A percentile compares a stretch with the other conserved stretches of the same genome.
Evolutionary conservation across 2,329 filamentous ascomycete species (phyloP).

Genomic region (Teratosphaeria zuluensis): DNA sequence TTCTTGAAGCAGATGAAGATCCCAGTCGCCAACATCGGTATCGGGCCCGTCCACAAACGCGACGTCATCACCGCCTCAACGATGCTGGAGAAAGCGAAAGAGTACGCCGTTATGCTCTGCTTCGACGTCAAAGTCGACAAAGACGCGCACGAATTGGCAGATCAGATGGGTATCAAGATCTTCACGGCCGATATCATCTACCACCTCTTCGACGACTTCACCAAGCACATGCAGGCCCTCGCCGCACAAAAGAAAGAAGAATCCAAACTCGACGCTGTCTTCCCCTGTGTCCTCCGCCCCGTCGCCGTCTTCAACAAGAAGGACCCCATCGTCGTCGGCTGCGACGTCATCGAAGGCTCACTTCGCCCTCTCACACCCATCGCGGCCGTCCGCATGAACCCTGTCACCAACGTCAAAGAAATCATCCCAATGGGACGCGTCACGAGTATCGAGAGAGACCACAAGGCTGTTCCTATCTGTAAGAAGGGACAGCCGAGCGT

Average conservation of each 20-base stretch:
- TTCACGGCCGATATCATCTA: conserved; percentile 99
- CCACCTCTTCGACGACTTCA: conserved; percentile 94
- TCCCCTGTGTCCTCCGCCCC: conserved; percentile 83
- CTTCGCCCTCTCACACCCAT: conserved; percentile 83
- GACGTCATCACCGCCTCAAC: conserved; percentile 89
- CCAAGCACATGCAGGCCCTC: conserved; percentile 81
- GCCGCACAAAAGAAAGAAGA: conserved; percentile 92
- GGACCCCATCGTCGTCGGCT: conserved; percentile 84
- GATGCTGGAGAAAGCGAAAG: conserved; percentile 92
- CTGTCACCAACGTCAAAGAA: conserved; percentile 71
- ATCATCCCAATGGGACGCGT: conserved; percentile 82
- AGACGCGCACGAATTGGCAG: conserved; percentile 81
- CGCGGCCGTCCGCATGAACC: conserved; percentile 72
- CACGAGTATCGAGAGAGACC: conserved; percentile 81
- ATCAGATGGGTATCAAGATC: conserved; percentile 91
- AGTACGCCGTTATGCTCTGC: conserved; percentile 98
- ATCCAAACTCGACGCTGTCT: conserved; percentile 88
- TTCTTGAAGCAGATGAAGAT: conserved; percentile 96
- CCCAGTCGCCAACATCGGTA: conserved; percentile 92
- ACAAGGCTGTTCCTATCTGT: conserved; percentile 85
- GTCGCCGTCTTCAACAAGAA: conserved; percentile 99
- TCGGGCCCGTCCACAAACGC: conserved; percentile 94
- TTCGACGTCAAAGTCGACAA: conserved; percentile 99
- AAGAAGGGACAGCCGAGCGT: conserved; percentile 97
- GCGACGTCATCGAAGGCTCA: conserved; percentile 87